Percentiles rank a stretch among this genome's conserved stretches.
Conservation (phyloP, 2,329 filamentous ascomycete genomes). For the Aspergillus uvarum region DNA sequence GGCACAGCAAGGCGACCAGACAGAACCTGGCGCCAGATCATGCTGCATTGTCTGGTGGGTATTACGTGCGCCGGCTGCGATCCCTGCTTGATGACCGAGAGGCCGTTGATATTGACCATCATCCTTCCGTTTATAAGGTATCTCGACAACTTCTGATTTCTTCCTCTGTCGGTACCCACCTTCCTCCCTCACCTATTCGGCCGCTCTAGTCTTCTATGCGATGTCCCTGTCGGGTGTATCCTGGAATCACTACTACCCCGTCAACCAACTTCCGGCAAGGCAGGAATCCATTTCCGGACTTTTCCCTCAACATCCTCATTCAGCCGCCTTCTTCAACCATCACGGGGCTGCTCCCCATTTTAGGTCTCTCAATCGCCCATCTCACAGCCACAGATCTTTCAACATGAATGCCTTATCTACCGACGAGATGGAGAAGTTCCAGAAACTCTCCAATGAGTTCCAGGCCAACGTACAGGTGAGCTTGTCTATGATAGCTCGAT, state of each 20-base stretch:
- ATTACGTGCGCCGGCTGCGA: background rate
- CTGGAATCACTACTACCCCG: constrained; percentile 33
- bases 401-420: constrained; percentile 43
- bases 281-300: constrained; percentile 27
- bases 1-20: constrained; percentile 1
- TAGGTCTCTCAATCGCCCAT: constrained; percentile 15
- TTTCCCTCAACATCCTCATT: constrained; percentile 24
- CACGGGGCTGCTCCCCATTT: constrained; percentile 26
- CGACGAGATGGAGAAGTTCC: constrained; percentile 61
- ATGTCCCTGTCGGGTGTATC: constrained; percentile 40
- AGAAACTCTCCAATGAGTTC: constrained; percentile 62
- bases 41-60: constrained; percentile 18
- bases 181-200: constrained; percentile 5
- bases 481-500: background rate
- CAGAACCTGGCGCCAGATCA: constrained; percentile 12
- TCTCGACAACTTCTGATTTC: constrained; percentile 13
- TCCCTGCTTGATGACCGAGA: background rate
- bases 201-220: constrained; percentile 22
- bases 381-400: constrained; percentile 15
- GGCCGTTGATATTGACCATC: constrained; percentile 1
- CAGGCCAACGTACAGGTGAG: constrained; percentile 57
- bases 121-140: constrained; percentile 9
- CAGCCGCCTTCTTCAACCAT: constrained; percentile 23
- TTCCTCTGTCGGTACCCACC: constrained; percentile 4
- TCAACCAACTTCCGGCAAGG: constrained; percentile 31